Evolutionary conservation across 2,329 filamentous ascomycete genomes (phyloP), one percentile per base, ranked within the genome.

Genomic region (Colletotrichum lupini): DNA sequence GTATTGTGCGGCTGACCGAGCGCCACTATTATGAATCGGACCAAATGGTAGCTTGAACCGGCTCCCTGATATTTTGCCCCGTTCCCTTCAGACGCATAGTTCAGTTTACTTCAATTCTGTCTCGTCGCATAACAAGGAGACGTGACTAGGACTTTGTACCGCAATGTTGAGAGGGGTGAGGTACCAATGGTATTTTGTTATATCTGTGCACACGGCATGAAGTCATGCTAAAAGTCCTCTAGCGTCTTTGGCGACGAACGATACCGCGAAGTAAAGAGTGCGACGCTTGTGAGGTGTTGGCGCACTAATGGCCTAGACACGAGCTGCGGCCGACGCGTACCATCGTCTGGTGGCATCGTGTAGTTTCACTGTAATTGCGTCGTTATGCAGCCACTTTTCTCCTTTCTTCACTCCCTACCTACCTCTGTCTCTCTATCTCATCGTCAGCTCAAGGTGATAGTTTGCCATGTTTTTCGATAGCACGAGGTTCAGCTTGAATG

Each of bases 321-420:
- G 16, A 8, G 22, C 37, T n/a, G 58, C 35, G 42, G 12, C 14
- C 7, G 8, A 22, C 37, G 26, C 24, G 26, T 26, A 37, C 46
- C 19, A 12, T 14, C 26, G 7, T 19, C 9, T 4, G 53, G 60
- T 52, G 53, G n/a, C 37, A 37, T 65, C 60, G 26, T 46, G 28
- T 65, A 16, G 37, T 65, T 22, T 53, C 37, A 49, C 60, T 16
- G 60, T 64, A 32, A 28, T 64, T 57, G 53, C 61, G 60, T 42
- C 26, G 26, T 9, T 14, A 62, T 32, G 61, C 53, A 58, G 53
- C 42, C 28, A 52, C 9, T 56, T 26, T 5, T 56, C 30, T 8
- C 32, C 5, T 16, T 16, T 3, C 16, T 24, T 35, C 62, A 11
- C 35, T 11, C 42, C 19, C 58, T 37, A 19, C 11, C 24, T 22